Conservation (phyloP, 345 rosid genomes). For the Adansonia digitata region DNA sequence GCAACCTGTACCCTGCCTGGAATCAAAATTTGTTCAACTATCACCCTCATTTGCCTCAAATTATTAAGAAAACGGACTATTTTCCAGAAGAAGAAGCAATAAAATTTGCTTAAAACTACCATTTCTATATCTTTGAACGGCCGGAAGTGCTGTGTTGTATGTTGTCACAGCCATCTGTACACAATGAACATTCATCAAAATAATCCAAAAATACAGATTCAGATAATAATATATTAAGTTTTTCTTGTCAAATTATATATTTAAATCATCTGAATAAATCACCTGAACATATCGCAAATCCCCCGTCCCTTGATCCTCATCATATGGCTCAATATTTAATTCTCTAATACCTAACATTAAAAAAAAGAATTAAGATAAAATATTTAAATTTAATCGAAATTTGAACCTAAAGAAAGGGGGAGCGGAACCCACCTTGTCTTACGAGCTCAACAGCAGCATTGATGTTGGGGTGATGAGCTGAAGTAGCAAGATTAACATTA, state of each 20-base stretch:
- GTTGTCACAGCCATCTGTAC: conserved; percentile 92
- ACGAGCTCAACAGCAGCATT: conserved; percentile 77
- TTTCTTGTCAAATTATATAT: background rate
- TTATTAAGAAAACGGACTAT: background rate
- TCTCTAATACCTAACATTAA: conserved; percentile 52
- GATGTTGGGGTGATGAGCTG: conserved; percentile 92
- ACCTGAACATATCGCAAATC: conserved; percentile 93
- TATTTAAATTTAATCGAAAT: background rate
- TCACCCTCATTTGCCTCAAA: background rate
- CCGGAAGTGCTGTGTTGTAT: conserved; percentile 68
- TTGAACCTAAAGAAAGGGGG: background rate
- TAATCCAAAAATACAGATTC: background rate
- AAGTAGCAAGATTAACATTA: conserved; percentile 20
- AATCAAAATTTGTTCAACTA: conserved; percentile 12
- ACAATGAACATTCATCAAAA: conserved; percentile 23
- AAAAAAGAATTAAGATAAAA: background rate
- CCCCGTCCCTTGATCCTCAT: conserved; percentile 82
- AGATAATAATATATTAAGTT: background rate
- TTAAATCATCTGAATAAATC: conserved; percentile 13
- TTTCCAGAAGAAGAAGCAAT: background rate
- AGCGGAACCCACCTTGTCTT: conserved; percentile 51
- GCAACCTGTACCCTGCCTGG: conserved; percentile 85
- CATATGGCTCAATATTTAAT: conserved; percentile 64
- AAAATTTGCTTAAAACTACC: conserved; percentile 39
- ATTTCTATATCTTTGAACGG: conserved; percentile 70